Evolutionary conservation across 2,329 filamentous ascomycete genomes (phyloP).

Genomic region (Botrytis galanthina): DNA sequence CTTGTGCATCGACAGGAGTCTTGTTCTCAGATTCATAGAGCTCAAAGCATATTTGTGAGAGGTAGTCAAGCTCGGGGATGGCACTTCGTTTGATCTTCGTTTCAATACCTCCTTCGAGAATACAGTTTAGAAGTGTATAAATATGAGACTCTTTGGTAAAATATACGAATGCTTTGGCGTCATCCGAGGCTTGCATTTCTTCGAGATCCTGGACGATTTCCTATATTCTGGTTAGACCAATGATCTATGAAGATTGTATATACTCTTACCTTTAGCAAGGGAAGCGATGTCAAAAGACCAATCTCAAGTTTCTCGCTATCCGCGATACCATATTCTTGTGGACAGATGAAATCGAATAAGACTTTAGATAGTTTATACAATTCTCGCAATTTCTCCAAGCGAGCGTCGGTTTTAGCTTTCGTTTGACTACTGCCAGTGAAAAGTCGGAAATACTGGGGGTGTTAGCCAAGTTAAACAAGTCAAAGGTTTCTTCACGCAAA

Average conservation of each 20-base stretch:
- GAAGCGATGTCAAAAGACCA: slow-evolving; percentile 87
- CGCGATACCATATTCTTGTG: slow-evolving; percentile 96
- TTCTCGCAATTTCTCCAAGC: slow-evolving; percentile 85
- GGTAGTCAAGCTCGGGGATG: slow-evolving; percentile 95
- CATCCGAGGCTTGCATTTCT: slow-evolving; percentile 91
- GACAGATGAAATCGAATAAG: slow-evolving; percentile 96
- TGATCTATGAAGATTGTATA: not conserved
- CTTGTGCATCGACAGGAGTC: slow-evolving; percentile 34
- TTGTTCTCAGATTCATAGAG: slow-evolving; percentile 88
- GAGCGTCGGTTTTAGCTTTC: slow-evolving; percentile 77
- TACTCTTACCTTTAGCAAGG: slow-evolving; percentile 61
- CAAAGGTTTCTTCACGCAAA: no score
- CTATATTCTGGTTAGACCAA: slow-evolving; percentile 41
- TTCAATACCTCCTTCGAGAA: slow-evolving; percentile 92
- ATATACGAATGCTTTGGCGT: slow-evolving; percentile 96
- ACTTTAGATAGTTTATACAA: slow-evolving; percentile 93
- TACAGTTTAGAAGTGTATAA: slow-evolving; percentile 96
- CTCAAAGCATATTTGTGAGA: slow-evolving; percentile 97
- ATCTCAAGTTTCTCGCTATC: slow-evolving; percentile 98
- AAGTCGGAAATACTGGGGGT: slow-evolving; percentile 74
- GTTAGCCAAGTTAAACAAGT: not conserved
- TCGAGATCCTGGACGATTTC: slow-evolving; percentile 97
- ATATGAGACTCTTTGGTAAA: slow-evolving; percentile 99
- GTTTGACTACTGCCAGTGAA: slow-evolving; percentile 73
- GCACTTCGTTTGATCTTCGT: slow-evolving; percentile 95